These are phyloP conservation scores for Tolypocladium ophioglossoides DNA, from an alignment of 2,329 filamentous ascomycete genomes.

Conservation along the genomic window DNA sequence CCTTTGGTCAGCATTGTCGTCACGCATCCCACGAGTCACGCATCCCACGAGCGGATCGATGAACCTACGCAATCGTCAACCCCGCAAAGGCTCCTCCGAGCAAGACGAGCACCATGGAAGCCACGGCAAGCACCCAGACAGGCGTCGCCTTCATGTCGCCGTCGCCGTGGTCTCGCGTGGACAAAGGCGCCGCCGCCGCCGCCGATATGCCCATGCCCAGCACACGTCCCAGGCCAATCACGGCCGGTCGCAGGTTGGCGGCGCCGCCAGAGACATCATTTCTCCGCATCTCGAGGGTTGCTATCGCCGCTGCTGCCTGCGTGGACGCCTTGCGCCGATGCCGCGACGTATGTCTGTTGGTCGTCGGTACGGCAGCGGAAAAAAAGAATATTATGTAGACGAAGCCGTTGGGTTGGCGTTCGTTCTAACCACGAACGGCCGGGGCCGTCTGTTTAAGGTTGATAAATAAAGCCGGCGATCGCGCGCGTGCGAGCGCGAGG, in stretches of 20 bases:
- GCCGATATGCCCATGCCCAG: conserved; percentile 37
- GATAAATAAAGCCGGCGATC: neutral
- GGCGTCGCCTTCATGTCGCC: conserved; percentile 47
- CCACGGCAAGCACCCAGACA: conserved; percentile 70
- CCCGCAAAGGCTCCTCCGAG: conserved; percentile 90
- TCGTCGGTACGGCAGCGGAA: neutral
- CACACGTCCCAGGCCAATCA: conserved; percentile 41
- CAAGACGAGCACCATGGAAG: conserved; percentile 73
- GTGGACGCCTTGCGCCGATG: neutral
- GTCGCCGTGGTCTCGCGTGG: conserved; percentile 25
- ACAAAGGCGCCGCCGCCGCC: conserved; percentile 36
- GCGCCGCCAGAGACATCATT: conserved; percentile 19
- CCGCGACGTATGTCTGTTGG: neutral
- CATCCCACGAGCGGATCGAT: too few relatives aligned
- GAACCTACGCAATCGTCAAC: conserved; percentile 69
- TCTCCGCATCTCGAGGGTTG: conserved; percentile 13
- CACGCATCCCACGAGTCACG: neutral
- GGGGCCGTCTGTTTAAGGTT: neutral
- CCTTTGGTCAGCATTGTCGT: neutral
- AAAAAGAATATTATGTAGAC: neutral
- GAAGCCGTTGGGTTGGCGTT: neutral
- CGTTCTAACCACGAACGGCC: neutral
- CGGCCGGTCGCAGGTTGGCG: conserved; percentile 32
- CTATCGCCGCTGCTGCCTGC: neutral
- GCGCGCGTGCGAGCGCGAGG: neutral